Evolutionary conservation across 176 grass and related monocot species (phyloP), one percentile per base, ranked within the genome.

Genomic region (Triticum urartu): DNA sequence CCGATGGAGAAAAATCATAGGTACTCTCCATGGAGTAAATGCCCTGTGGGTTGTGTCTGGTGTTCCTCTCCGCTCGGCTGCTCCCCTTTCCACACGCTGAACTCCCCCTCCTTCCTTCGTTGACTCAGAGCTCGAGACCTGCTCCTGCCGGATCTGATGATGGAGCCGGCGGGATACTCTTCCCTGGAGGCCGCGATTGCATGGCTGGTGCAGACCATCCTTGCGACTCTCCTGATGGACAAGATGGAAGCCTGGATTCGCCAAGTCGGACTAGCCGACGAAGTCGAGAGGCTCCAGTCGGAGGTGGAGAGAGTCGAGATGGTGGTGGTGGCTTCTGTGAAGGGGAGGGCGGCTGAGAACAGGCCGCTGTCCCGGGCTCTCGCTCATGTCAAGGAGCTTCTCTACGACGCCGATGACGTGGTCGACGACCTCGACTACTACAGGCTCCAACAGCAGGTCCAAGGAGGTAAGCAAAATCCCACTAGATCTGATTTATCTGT

Each of bases 191-290:
- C 48, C 0, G 65, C 50, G 35, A 68, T 86, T 2, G 7, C 25
- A 2, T 86, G 84, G 84, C 65, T 86, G 18, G 35, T 13, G 11
- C 18, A 80, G 25, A 62, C 65, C 65, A 80, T 80, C 52, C 24
- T 86, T 0, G 65, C 20, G 0, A 18, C 14, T 1, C 66, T 86
- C 65, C 12, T 62, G 0, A 1, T 35, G 34, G 34, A 35, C 34
- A 35, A 35, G 34, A 35, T 35, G 34, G 34, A 35, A 35, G 34
- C 34, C 34, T 35, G 34, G 34, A 35, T 35, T 35, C 34, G 0
- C 0, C 34, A 35, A 35, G 34, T 35, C 34, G 34, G 34, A 0
- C 34, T 35, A 0, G 34, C 4, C 34, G 34, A 35, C 0, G 34
- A 35, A 0, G 34, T 35, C 4, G 34, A 35, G 34, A 35, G 4